Evolutionary conservation across 306 rosid genomes (phyloP), one percentile per base, ranked within the genome.

Genomic region (Crotalaria pallida): DNA sequence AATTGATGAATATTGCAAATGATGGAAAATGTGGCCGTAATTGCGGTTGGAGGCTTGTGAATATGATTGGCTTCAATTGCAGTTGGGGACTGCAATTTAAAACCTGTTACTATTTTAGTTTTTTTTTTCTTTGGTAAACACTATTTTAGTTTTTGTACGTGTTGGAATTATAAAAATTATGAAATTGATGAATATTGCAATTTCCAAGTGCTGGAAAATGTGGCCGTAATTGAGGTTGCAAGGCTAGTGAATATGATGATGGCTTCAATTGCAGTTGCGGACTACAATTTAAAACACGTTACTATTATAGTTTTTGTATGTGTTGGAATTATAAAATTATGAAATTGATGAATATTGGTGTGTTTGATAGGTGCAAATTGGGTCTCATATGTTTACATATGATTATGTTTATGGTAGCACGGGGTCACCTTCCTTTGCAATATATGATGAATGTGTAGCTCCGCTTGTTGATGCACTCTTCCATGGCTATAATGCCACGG

Each of bases 401-500:
- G 99, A 95, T 57, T 80, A 83, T 57, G 96, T 95, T 2, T 91
- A 89, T 51, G 88, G 91, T 41, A 73, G 83, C 67, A 57, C 61
- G 6, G 87, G 85, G 16, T 56, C 78, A 0, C 82, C 89, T 15
- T 79, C 85, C 6, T 78, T 88, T 27, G 18, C 79, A 0, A 69
- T 91, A 6, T 95, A 82, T 13, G 87, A 89, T 1, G 97, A 86
- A 34, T 87, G 97, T 16, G 96, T 87, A n/a, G 91, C 96, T 27
- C 97, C 97, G 2, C 83, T 95, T 7, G 91, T 95, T 19, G 96
- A 89, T 55, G 97, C 97, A 0, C 84, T 95, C 10, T 83, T 95
- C 69, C 85, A 83, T 67, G 99, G 97, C 24, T 95, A 95, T 74
- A 95, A 95, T 76, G 97, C 99, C 38, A 95, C 99, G 1, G 97